Percentiles rank a stretch among this genome's conserved stretches.
Conservation (phyloP, 148 eudicot species). For the Rhododendron griersonianum region DNA sequence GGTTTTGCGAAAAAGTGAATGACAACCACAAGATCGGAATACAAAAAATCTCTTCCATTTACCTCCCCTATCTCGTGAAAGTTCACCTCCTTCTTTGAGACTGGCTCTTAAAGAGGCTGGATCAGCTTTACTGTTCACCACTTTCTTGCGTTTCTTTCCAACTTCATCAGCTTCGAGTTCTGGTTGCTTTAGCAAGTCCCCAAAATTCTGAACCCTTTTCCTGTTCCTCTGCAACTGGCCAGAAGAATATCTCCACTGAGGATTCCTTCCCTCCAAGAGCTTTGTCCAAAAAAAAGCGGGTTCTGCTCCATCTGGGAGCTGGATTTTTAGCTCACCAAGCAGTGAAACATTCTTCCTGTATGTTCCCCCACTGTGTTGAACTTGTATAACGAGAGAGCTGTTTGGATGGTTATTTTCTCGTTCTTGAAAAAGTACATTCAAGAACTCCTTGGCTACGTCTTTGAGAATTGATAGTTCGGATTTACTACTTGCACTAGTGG, state of each 20-base stretch:
- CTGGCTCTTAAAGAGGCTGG: conserved; percentile 5
- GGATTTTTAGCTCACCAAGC: conserved; percentile 50
- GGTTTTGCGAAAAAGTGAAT: background rate
- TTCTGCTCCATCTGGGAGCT: conserved; percentile 38
- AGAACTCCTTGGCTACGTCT: conserved; percentile 48
- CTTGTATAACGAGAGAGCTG: conserved; percentile 41
- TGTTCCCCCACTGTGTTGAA: conserved; percentile 35
- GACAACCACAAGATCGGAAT: background rate
- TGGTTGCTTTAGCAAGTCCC: conserved; percentile 17
- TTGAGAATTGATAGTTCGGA: conserved; percentile 22
- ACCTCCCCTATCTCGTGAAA: conserved; percentile 6
- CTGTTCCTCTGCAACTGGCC: conserved; percentile 55
- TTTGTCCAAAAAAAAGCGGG: conserved; percentile 61
- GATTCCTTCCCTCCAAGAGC: conserved; percentile 58
- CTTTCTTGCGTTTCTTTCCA: conserved; percentile 14
- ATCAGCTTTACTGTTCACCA: conserved; percentile 11
- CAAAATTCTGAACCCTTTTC: conserved; percentile 56
- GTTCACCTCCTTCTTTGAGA: background rate
- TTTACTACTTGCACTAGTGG: conserved; percentile 16
- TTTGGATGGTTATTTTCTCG: conserved; percentile 14
- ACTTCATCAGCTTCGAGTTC: conserved; percentile 7
- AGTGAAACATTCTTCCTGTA: conserved; percentile 44
- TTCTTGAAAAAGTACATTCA: conserved; percentile 27
- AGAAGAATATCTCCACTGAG: conserved; percentile 60
- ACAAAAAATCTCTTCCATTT: background rate